Conservation (phyloP, 2,329 filamentous ascomycete genomes). For the Geosmithia flava region DNA sequence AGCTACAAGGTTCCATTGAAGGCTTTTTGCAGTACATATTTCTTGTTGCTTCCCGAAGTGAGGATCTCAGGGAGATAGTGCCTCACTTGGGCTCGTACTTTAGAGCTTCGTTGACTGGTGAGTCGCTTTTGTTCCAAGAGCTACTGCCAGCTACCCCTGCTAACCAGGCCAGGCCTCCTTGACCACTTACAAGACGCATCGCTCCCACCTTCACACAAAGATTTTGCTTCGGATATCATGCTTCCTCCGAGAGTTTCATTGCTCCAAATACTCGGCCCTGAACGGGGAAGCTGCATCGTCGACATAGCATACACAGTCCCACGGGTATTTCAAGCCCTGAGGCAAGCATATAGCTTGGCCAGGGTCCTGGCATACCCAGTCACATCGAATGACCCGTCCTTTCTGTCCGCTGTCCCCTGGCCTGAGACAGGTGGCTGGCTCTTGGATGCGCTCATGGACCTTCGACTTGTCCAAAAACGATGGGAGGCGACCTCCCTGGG, state of each 20-base stretch:
- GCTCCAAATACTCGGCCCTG: conserved; percentile 17
- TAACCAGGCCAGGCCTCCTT: conserved; percentile 10
- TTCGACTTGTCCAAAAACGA: conserved; percentile 25
- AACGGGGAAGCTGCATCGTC: conserved; percentile 9
- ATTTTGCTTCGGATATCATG: conserved; percentile 12
- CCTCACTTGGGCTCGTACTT: conserved; percentile 33
- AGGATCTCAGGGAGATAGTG: conserved; percentile 34
- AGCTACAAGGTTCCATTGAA: conserved; percentile 37
- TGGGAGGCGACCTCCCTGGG: conserved; percentile 18
- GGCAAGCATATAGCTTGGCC: conserved; percentile 31
- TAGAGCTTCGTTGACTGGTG: conserved; percentile 33
- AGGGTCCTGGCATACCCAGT: conserved; percentile 29
- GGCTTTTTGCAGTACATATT: conserved; percentile 37
- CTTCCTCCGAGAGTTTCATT: conserved; percentile 27
- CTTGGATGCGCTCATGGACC: conserved; percentile 31
- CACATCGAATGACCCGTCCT: conserved; percentile 17
- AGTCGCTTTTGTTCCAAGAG: conserved; percentile 7
- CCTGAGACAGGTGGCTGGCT: conserved; percentile 33
- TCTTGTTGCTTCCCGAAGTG: conserved; percentile 27
- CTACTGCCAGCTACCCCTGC: not conserved
- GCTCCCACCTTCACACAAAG: conserved; percentile 11
- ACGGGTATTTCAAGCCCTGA: conserved; percentile 28
- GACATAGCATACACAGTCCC: conserved; percentile 25
- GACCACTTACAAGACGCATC: conserved; percentile 20
- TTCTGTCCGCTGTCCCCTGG: conserved; percentile 18